Evolutionary conservation across 352 stramenopile genomes (phyloP), one percentile per base, ranked within the genome.

Genomic region (Pythium volutum): DNA sequence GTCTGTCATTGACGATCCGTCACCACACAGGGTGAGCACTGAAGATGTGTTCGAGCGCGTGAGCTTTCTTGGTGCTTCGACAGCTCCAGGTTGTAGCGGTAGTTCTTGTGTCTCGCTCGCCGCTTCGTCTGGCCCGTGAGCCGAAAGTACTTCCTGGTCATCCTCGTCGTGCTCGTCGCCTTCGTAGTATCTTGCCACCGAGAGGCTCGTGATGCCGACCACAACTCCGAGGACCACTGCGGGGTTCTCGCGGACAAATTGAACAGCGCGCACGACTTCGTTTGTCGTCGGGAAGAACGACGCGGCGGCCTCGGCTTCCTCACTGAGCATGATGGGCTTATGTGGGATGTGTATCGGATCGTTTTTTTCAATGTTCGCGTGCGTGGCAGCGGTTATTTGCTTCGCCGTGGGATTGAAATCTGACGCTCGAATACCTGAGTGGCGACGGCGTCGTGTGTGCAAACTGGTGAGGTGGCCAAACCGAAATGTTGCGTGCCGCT

Each of bases 241-340:
- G 10, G 82, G 78, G 41, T 91, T 87, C 46, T 89, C 76, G 22
- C 79, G 79, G 47, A 89, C 66, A 73, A 81, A 91, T 47, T 74
- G 69, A 34, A 89, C 75, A 2, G 77, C 81, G 4, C 81, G 75
- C 31, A 84, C 66, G 57, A 91, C 76, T 68, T 91, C 82, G 3
- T 67, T 60, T 5, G 76, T 67, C 14, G 81, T 88, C 16, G 82
- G 82, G 18, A 91, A 68, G 67, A 84, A 91, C 22, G 79, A 87
- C 48, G 76, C 67, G 6, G 29, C 53, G 25, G 76, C 59, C 50
- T 74, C 73, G 33, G 81, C 69, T 48, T 80, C 72, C 31, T 74
- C 71, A 22, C 84, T 57, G 15, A 84, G 59, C 52, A 67, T 61
- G 22, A 20, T 8, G 14, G 7, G 36, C 18, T 43, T 20, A 3